Evolutionary conservation across 352 stramenopile species (phyloP), one percentile per base, ranked within the genome.

Genomic region (Phytophthora agathidicida): DNA sequence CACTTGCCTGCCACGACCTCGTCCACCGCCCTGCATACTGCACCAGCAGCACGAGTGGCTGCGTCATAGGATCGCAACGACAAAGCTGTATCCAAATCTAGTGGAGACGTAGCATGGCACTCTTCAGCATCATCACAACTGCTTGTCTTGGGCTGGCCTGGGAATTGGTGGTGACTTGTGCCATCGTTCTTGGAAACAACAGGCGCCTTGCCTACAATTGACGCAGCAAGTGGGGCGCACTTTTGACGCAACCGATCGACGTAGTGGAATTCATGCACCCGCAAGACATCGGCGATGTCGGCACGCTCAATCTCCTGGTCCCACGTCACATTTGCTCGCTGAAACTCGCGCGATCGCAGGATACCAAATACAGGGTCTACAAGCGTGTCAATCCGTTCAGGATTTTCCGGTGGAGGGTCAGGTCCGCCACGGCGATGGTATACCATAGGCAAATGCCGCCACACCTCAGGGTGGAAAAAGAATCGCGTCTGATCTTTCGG

Each of bases 261-360:
- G 64, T 97, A 97, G 33, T 84, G 48, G 44, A 77, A 96, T 68
- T 98, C 89, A 67, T 98, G 92, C 28, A 97, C 87, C 6, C 89
- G 86, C 13, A 98, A 74, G 49, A 98, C 77, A 60, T 97, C 91
- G 19, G 73, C 80, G 17, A 97, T 87, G 64, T 96, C 73, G 22
- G 87, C 89, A 14, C 63, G 72, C 20, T 77, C 64, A 17, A 93
- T 80, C 3, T 88, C 77, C 48, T 87, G 60, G 36, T 89, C 71
- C 83, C 84, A 94, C 8, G 64, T 58, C 14, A 94, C 71, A 45
- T 84, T 68, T 3, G 51, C 20, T 17, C 69, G 62, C 24, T 83
- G 62, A 57, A 97, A 94, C 67, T 93, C 80, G 2, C 70, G 58
- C 17, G 83, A 79, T 44, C 75, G 75, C 22, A 96, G 57, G 37